phyloP scores from a whole-genome alignment of 2,329 filamentous ascomycete genomes.

The Phialophora tarda region DNA sequence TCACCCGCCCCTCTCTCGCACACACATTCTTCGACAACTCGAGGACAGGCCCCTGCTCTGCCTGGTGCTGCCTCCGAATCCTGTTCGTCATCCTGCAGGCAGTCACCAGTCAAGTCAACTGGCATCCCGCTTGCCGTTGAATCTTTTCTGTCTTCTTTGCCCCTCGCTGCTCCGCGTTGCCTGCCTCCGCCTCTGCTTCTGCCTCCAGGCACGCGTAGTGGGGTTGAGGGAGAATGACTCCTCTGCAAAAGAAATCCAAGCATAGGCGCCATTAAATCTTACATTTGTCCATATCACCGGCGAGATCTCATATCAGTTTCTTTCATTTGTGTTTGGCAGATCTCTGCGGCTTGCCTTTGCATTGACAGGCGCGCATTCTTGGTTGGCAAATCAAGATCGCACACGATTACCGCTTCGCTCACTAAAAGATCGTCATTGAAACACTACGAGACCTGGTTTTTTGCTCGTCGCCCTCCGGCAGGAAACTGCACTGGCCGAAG shows the following conservation, averaged over 20 bases:
- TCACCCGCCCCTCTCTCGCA: neutral
- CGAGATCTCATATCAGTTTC: neutral
- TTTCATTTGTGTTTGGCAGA: slow-evolving; percentile 6
- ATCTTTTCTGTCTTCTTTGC: slow-evolving; percentile 14
- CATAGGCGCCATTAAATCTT: slow-evolving; percentile 22
- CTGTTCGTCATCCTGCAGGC: slow-evolving; percentile 32
- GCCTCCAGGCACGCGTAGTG: slow-evolving; percentile 24
- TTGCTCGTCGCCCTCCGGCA: slow-evolving; percentile 16
- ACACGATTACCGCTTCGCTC: slow-evolving; percentile 27
- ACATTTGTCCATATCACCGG: slow-evolving; percentile 8
- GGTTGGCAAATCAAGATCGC: slow-evolving; percentile 31
- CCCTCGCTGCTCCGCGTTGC: slow-evolving; percentile 25
- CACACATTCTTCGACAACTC: slow-evolving; percentile 2
- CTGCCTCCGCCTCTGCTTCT: slow-evolving; percentile 19
- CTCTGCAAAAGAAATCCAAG: slow-evolving; percentile 28
- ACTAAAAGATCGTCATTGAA: slow-evolving; percentile 20
- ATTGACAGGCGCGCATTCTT: slow-evolving; percentile 25
- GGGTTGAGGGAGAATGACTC: slow-evolving; percentile 28
- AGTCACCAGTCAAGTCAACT: slow-evolving; percentile 18
- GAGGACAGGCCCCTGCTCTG: slow-evolving; percentile 3
- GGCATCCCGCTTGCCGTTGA: slow-evolving; percentile 13
- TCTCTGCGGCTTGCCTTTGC: slow-evolving; percentile 29
- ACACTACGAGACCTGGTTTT: slow-evolving; percentile 12
- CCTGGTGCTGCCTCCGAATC: slow-evolving; percentile 22
- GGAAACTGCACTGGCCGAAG: slow-evolving; percentile 9